A percentile compares a stretch with the other conserved stretches of the same genome.
These are phyloP conservation scores for Cytospora piceicola DNA, from an alignment of 2,329 filamentous ascomycete species.

Conservation along the genomic window DNA sequence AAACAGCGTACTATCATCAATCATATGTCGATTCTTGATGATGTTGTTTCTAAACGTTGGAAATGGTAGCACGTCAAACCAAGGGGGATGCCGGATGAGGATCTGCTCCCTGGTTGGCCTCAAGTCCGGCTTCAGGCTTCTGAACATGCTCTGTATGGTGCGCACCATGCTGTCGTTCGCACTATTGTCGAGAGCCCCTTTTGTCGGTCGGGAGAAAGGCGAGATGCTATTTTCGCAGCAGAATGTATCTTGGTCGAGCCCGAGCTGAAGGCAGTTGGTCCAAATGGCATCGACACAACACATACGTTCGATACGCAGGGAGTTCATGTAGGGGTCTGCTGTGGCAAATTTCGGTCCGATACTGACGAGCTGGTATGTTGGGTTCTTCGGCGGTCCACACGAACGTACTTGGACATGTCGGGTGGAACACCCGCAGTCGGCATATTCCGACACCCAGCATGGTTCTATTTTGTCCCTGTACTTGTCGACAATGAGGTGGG, in stretches of 20 bases:
- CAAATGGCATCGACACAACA: slow-evolving; percentile 36
- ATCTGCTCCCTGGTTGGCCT: slow-evolving; percentile 35
- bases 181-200: slow-evolving; percentile 1
- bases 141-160: slow-evolving; percentile 34
- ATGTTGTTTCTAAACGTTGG: slow-evolving; percentile 35
- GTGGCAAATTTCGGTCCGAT: slow-evolving; percentile 25
- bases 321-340: slow-evolving; percentile 36
- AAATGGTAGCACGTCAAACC: slow-evolving; percentile 37
- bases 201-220: slow-evolving; percentile 35
- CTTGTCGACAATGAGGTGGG: slow-evolving; percentile 3
- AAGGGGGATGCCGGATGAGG: slow-evolving; percentile 33
- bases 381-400: background rate
- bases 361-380: slow-evolving; percentile 25
- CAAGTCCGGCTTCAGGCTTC: slow-evolving; percentile 35
- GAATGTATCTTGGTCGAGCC: slow-evolving; percentile 34
- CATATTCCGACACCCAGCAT: slow-evolving; percentile 4
- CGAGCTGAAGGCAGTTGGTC: slow-evolving; percentile 33
- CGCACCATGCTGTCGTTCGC: slow-evolving; percentile 26
- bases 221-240: slow-evolving; percentile 36
- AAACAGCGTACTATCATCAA: slow-evolving; percentile 35
- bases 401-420: slow-evolving; percentile 29
- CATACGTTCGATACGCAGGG: slow-evolving; percentile 36
- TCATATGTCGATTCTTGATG: slow-evolving; percentile 21
- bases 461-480: background rate
- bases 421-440: slow-evolving; percentile 30